Evolutionary conservation across 768 basidiomycete genomes (phyloP).

Genomic region (Leucogyrophana mollusca): DNA sequence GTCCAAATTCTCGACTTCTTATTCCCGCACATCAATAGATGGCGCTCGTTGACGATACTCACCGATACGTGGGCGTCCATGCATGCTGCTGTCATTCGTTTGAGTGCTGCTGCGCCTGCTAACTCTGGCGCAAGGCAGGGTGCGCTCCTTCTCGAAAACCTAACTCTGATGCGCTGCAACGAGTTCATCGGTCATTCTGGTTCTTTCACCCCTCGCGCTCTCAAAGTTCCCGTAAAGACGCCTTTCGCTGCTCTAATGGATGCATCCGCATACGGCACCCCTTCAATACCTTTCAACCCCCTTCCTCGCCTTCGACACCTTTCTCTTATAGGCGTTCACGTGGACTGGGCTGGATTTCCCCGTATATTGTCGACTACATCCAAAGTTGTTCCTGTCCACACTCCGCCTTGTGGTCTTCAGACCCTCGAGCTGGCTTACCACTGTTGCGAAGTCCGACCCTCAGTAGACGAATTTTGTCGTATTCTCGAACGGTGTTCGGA

Average conservation of each 20-base stretch:
- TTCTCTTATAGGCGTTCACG: conserved; percentile 55
- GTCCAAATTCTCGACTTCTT: conserved; percentile 37
- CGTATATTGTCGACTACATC: conserved; percentile 25
- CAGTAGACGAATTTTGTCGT: conserved; percentile 38
- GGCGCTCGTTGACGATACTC: conserved; percentile 51
- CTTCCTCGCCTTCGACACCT: conserved; percentile 49
- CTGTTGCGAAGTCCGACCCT: conserved; percentile 53
- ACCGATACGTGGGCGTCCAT: conserved; percentile 61
- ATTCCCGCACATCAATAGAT: conserved; percentile 50
- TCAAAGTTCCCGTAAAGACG: conserved; percentile 37
- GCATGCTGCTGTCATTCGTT: conserved; percentile 45
- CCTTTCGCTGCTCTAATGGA: conserved; percentile 19
- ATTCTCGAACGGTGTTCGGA: conserved; percentile 41
- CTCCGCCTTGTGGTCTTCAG: conserved; percentile 17
- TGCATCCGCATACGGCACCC: neutral
- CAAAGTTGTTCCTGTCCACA: conserved; percentile 6
- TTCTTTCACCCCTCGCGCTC: conserved; percentile 40
- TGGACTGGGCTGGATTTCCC: conserved; percentile 48
- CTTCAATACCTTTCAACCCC: conserved; percentile 12
- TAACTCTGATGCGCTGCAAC: conserved; percentile 61
- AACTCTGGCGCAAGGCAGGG: conserved; percentile 32
- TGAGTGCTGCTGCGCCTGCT: conserved; percentile 38
- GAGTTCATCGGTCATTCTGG: conserved; percentile 48
- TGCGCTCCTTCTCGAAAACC: conserved; percentile 39
- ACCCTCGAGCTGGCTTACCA: conserved; percentile 53